Evolutionary conservation across 75 land plant species (phyloP), one percentile per base, ranked within the genome.

Genomic region (Pseudotsuga menziesii): DNA sequence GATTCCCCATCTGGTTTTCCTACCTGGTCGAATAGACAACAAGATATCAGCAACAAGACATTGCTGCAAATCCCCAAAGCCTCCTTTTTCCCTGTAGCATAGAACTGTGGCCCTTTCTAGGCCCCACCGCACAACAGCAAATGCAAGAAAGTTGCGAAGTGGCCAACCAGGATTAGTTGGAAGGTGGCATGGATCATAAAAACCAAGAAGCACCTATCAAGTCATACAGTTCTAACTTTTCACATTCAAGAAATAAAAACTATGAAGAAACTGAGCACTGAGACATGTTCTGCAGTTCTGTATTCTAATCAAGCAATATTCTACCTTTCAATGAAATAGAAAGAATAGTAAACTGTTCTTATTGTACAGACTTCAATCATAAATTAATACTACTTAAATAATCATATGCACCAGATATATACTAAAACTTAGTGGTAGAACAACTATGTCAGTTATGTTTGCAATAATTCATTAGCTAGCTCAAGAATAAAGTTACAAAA

Each of bases 121-220:
- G 16, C 81, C 82, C 94, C 99, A 95, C 75, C 92, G 90, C 19
- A 83, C 69, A 64, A 75, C 83, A 79, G 97, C 91, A 75, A 93
- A 83, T 20, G 86, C 88, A 44, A 97, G 89, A 48, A 88, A 88
- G 88, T 97, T 97, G 71, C 99, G 86, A 57, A 95, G 91, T 57
- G 99, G 98, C 99, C 99, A 97, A 23, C 99, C 99, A 22, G 99
- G 99, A 83, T 93, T 84, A 27, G 71, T 89, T 71, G 83, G 88
- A 71, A 89, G 85, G 78, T 92, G 85, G 74, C 90, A 95, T 61
- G 99, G 98, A 75, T 97, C 99, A 89, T 97, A 97, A 78, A 97
- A 97, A 9, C 92, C 98, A 85, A 86, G 84, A 13, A 97, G 79
- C 23, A 97, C 83, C 99, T 97, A 96, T 79, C 57, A 74, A 72